phyloP scores from a whole-genome alignment of 176 grass and related monocot genomes.

The Musa troglodytarum region DNA sequence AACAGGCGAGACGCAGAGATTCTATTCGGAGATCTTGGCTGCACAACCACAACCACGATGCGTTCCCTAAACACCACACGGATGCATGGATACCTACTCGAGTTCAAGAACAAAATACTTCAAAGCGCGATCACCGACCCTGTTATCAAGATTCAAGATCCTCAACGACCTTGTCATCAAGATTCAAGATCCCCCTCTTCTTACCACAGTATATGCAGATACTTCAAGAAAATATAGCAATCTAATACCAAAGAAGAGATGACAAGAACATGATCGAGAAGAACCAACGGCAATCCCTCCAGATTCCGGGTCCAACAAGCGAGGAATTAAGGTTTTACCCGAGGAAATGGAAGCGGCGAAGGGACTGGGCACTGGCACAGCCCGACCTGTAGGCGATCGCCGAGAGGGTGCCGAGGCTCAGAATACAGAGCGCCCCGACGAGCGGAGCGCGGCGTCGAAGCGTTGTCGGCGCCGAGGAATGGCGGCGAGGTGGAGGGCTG shows the following conservation, averaged over 20 bases:
- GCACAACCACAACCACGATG: no score
- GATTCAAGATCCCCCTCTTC: not conserved
- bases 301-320: not conserved
- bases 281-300: not conserved
- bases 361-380: conserved; percentile 36
- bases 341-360: conserved; percentile 32
- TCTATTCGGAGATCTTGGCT: no score
- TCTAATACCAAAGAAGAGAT: not conserved
- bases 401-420: conserved; percentile 45
- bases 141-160: not conserved
- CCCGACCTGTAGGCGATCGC: conserved; percentile 41
- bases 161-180: not conserved
- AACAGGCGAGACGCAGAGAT: no score
- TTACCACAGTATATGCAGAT: not conserved
- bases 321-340: conserved; percentile 13
- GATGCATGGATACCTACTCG: not conserved
- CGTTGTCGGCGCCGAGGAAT: conserved; percentile 21
- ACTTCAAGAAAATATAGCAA: not conserved
- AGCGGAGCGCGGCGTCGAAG: conserved; percentile 21
- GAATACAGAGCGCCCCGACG: conserved; percentile 33
- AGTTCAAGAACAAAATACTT: not conserved
- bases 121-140: not conserved
- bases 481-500: conserved; percentile 6
- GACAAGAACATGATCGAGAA: not conserved
- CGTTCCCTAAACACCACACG: not conserved